Evolutionary conservation across 495 filamentous ascomycete species (phyloP), one percentile per base, ranked within the genome.

Genomic region (Bryoglossum gracile): DNA sequence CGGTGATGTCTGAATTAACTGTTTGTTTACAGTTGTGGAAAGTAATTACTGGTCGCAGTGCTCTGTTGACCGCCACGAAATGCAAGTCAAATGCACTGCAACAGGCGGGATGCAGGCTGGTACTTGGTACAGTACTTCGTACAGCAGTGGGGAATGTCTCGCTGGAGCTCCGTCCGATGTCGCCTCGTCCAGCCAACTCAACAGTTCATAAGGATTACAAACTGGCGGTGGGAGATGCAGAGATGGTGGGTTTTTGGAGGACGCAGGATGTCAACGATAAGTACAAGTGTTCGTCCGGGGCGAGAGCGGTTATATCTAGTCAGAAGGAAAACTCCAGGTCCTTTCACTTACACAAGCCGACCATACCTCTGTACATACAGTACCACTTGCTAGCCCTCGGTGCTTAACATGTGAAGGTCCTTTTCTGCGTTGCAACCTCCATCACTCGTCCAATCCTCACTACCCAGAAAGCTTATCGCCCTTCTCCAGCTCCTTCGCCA

Each of bases 21-120:
- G 5, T 16, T 41, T 52, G 43, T 47, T 53, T 43, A 53, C 43
- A 42, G 24, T 25, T 34, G 8, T 2, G 25, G 24, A 4, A 8
- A 22, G 34, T 9, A 22, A 38, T 34, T 33, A 22, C 35, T 30
- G 24, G 22, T 23, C 11, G 13, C 13, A 33, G 32, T n/a, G 19
- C 23, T 14, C 36, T 47, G 37, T 47, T 53, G 50, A 53, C 50
- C 50, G 50, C 50, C 50, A 53, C 50, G 16, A 24, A 11, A 40
- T 46, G 50, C 50, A 53, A 19, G 30, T 8, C 22, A 22, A n/a
- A 8, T 24, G 45, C 35, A 38, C 33, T 44, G 48, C 23, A 51
- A 21, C 32, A 51, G 38, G 16, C 25, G 48, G 24, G 26, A 23
- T 30, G 46, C 46, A 39, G 35, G n/a, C n/a, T n/a, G n/a, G n/a